A percentile compares a stretch with the other conserved stretches of the same genome.
These are phyloP conservation scores for Dimargaris cristalligena DNA, from an alignment of 192 early-diverging fungal species.

Conservation along the genomic window DNA sequence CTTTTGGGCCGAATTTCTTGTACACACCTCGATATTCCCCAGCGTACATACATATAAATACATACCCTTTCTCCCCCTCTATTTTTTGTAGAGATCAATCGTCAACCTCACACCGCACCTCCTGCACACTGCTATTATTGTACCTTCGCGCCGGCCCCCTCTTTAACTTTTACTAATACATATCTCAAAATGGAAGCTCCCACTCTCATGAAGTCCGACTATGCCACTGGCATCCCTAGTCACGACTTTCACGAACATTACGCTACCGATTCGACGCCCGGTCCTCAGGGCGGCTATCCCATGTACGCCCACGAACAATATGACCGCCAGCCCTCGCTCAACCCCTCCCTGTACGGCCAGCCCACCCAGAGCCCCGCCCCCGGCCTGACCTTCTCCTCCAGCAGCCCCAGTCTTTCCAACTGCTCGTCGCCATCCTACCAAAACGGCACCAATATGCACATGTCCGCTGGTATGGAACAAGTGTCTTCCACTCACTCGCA, in stretches of 20 bases:
- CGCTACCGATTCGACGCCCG: background rate
- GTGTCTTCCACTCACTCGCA: background rate
- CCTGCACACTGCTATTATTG: background rate
- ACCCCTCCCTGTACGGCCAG: background rate
- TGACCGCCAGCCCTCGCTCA: background rate
- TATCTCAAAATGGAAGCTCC: conserved; percentile 2
- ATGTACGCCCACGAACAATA: background rate
- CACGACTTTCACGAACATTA: conserved; percentile 7
- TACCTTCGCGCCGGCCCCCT: background rate
- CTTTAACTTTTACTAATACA: background rate
- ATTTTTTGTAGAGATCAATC: background rate
- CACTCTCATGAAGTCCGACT: conserved; percentile 1
- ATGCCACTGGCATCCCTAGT: background rate
- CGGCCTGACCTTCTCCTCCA: background rate
- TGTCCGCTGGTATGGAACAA: background rate
- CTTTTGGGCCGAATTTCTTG: too few relatives aligned
- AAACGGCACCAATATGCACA: background rate
- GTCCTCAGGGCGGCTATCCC: conserved; percentile 1
- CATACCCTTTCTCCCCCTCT: background rate
- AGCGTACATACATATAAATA: background rate
- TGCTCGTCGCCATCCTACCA: conserved; percentile 8
- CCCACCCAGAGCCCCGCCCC: conserved; percentile 3
- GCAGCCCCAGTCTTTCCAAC: conserved; percentile 9
- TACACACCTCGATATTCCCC: too few relatives aligned
- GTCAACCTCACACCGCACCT: background rate